Base-by-base conservation (phyloP, 495 filamentous ascomycete species). In the Aspergillus leporis region DNA sequence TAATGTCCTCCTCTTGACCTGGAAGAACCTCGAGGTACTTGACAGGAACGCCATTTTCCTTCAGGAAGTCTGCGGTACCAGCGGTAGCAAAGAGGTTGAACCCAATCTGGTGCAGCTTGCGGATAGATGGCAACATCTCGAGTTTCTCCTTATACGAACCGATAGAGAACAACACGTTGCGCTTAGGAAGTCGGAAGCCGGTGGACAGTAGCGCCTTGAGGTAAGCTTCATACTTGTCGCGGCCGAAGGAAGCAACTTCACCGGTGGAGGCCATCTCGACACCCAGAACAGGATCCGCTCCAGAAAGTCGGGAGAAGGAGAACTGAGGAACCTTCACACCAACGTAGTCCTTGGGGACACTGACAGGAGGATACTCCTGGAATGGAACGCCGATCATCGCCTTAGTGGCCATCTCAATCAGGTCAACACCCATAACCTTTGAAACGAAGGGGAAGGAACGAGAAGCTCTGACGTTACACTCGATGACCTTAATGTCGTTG, bases 241-340 rank as follows among this genome's bases (percentile, higher is more conserved):
- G 81, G 63, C 94, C 94, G 72, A 98, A 98, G 58, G 90, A 97
- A 64, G 94, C 94, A 64, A 98, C 94, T 72, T 98, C 94, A 64
- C 94, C 94, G 32, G 94, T 98, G 21, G 94, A 98, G 10, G 94
- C 94, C 94, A 98, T 98, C 78, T 98, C 94, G 47, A 98, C 94
- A 70, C 94, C 94, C 45, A 98, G 81, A 14, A 98, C 93, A 31
- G 94, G 94, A 73, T 98, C 94, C 5, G 94, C 94, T 28, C 94
- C 94, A 45, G 94, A 95, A 25, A 98, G 81, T 65, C 94, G 87
- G 12, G 94, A 97, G 85, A 98, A 98, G 63, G 91, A 96, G 82
- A 98, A 98, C 72, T 98, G 94, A 0, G 94, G 94, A 16, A 98
- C 94, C 80, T 98, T 98, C 56, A 97, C 93, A 74, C 90, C 94